Evolutionary conservation across 805 yeast genomes (phyloP).

Genomic region (Candida montana): DNA sequence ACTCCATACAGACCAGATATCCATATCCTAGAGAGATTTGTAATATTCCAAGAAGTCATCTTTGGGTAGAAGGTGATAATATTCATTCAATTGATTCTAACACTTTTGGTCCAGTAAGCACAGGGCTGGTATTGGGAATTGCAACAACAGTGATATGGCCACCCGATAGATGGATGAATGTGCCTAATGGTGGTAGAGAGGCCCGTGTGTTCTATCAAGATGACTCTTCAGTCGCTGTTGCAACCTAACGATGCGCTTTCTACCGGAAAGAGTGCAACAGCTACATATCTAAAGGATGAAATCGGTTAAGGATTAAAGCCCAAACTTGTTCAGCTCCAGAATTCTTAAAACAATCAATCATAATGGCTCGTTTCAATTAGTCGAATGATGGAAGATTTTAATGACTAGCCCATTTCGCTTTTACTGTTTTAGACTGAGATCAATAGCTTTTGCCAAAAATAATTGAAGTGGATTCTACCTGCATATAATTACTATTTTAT

Average conservation of each 20-base stretch:
- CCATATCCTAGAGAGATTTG: slow-evolving; percentile 64
- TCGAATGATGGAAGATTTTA: no score
- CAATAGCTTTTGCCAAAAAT: no score
- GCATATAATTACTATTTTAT: no score
- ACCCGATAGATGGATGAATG: slow-evolving; percentile 42
- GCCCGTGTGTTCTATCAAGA: slow-evolving; percentile 28
- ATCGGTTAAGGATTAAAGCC: no score
- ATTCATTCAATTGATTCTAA: slow-evolving; percentile 80
- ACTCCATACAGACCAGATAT: slow-evolving; percentile 52
- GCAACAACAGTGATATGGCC: slow-evolving; percentile 74
- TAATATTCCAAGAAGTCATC: slow-evolving; percentile 67
- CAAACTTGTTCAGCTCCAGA: no score
- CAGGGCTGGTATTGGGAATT: slow-evolving; percentile 75
- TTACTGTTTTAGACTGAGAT: no score
- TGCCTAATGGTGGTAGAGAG: slow-evolving; percentile 52
- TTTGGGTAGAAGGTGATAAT: slow-evolving; percentile 96
- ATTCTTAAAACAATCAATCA: no score
- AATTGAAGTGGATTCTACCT: no score
- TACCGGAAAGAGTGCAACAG: no score
- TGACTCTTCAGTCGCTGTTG: not conserved
- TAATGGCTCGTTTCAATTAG: no score
- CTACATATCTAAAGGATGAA: no score
- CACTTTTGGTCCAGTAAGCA: slow-evolving; percentile 81
- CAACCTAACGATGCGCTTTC: not conserved
- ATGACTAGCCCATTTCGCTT: no score